Conservation (phyloP, 2,329 filamentous ascomycete genomes). For the Stachybotrys elegans region DNA sequence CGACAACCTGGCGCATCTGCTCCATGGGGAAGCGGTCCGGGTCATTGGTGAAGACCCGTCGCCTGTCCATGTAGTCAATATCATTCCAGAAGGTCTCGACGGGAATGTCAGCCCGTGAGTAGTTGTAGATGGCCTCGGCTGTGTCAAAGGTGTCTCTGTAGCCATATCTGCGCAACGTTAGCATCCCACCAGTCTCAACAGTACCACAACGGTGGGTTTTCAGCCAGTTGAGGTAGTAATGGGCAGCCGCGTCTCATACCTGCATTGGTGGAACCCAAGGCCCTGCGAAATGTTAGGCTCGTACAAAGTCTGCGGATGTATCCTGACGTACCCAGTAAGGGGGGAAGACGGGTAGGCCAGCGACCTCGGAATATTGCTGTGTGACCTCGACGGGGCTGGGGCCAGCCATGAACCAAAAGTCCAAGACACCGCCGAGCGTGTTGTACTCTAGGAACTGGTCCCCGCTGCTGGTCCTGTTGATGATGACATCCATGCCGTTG, state of each 20-base stretch:
- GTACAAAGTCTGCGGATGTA: too few relatives aligned
- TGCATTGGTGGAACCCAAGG: conserved; percentile 76
- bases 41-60: conserved; percentile 57
- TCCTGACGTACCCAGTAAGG: too few relatives aligned
- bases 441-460: conserved; percentile 77
- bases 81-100: conserved; percentile 71
- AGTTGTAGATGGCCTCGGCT: conserved; percentile 62
- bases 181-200: background rate
- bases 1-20: conserved; percentile 60
- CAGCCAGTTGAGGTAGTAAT: too few relatives aligned
- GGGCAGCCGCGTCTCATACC: conserved; percentile 22
- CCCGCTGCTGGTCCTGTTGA: conserved; percentile 54
- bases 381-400: conserved; percentile 64
- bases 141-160: conserved; percentile 69
- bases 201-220: background rate
- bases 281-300: too few relatives aligned
- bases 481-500: conserved; percentile 68
- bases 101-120: conserved; percentile 59
- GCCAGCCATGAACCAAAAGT: conserved; percentile 75
- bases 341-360: conserved; percentile 71
- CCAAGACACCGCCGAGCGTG: conserved; percentile 69
- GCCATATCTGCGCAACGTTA: conserved; percentile 54
- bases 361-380: conserved; percentile 62
- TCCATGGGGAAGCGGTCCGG: conserved; percentile 61
- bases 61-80: conserved; percentile 63